phyloP scores from a whole-genome alignment of 192 early-diverging fungal genomes.

The Pilaira anomala region DNA sequence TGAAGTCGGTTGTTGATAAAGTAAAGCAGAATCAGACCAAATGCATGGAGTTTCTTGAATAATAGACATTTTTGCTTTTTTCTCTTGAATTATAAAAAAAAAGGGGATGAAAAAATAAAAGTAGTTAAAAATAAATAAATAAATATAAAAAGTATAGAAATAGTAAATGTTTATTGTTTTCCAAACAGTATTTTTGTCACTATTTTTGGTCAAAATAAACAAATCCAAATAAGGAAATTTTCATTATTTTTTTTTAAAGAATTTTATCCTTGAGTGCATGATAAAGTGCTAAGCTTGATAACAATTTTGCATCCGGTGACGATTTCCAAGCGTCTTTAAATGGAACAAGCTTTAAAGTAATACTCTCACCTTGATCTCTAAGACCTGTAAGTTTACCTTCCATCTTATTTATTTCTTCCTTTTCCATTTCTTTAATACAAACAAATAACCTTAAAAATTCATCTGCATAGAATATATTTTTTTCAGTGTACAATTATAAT shows the following conservation, averaged over 20 bases:
- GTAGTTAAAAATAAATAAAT: no score
- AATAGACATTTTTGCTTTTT: no score
- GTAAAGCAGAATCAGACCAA: no score
- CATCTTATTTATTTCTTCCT: slow-evolving; percentile 51
- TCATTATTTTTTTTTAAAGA: background rate
- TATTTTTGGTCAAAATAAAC: slow-evolving; percentile 1
- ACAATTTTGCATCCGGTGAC: slow-evolving; percentile 70
- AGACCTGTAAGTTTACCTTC: slow-evolving; percentile 67
- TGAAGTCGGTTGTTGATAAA: no score
- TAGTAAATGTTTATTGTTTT: no score
- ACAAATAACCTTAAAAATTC: slow-evolving; percentile 74
- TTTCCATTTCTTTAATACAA: slow-evolving; percentile 54
- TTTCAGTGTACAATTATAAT: background rate
- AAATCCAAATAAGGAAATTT: background rate
- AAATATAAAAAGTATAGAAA: no score
- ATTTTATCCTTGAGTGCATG: slow-evolving; percentile 42
- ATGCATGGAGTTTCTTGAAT: no score
- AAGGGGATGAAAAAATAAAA: no score
- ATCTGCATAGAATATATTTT: slow-evolving; percentile 16
- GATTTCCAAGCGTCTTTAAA: slow-evolving; percentile 61
- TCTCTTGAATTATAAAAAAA: no score
- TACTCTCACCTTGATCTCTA: slow-evolving; percentile 72
- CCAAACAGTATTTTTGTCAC: background rate
- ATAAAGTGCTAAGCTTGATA: slow-evolving; percentile 63
- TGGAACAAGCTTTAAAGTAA: slow-evolving; percentile 63